Base-by-base conservation (phyloP, 495 filamentous ascomycete genomes). In the Viridothelium virens region DNA sequence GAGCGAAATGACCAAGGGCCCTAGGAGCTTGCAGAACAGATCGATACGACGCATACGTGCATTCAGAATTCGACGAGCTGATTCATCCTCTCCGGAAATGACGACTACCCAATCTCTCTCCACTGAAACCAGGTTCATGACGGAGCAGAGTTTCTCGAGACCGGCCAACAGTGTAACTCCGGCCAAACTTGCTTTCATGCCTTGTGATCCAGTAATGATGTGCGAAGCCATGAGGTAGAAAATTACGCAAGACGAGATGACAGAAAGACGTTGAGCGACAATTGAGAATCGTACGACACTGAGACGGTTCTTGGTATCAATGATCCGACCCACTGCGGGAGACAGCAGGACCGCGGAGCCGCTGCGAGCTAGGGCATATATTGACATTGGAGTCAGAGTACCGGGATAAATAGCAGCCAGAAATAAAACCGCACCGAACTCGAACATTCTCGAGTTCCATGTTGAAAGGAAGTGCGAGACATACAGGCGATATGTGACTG, bases 401-500 rank as follows among this genome's bases (percentile, higher is more conserved):
- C 65, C 46, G 48, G 67, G 63, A 63, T 66, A 69, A 62, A 84
- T 81, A 1, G 79, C 68, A 1, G 87, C 86, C 25, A 87, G 79
- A 73, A 84, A 89, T 12, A 87, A 75, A 7, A 87, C 83, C 1
- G 84, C 83, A 16, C 79, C 86, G 64, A 87, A 86, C 70, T 90
- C 87, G 74, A 89, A 90, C 61, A 83, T 75, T 53, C 87, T 81
- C 2, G 86, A 85, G 69, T 89, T 90, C 87, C 86, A 90, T 63
- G 87, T 83, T 5, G 86, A 89, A 1, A 89, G 79, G 65, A 83
- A 80, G 72, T 90, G 87, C 0, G 86, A 85, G 31, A 78, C 74
- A 67, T 87, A 87, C 0, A 84, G 79, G 11, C 33, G 65, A 56
- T 61, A 61, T 61, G 64, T 59, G 7, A 33, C 31, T 7, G 53